Conservation (phyloP, 306 rosid species). For the Castanospermum australe region DNA sequence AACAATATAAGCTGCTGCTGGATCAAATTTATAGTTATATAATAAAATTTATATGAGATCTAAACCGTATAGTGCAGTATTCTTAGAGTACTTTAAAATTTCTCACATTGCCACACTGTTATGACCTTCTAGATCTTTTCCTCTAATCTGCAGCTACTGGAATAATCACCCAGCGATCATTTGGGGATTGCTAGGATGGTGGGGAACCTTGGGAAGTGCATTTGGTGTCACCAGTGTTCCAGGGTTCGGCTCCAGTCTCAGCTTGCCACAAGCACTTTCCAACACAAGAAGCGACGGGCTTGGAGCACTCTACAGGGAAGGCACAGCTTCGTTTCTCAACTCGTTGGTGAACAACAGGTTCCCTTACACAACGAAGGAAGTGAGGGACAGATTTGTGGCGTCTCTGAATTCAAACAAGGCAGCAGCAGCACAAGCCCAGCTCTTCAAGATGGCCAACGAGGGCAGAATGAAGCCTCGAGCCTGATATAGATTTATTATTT, state of each 20-base stretch:
- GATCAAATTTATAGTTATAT: no score
- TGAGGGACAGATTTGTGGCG: constrained; percentile 57
- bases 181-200: constrained; percentile 90
- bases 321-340: constrained; percentile 81
- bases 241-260: constrained; percentile 54
- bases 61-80: no score
- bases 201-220: constrained; percentile 79
- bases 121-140: neutral
- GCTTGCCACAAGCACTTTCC: constrained; percentile 75
- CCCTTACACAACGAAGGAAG: constrained; percentile 74
- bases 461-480: constrained; percentile 57
- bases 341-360: constrained; percentile 73
- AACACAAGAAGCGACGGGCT: constrained; percentile 80
- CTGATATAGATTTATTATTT: constrained; percentile 30
- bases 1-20: no score
- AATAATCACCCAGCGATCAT: constrained; percentile 72
- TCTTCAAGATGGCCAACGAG: constrained; percentile 89
- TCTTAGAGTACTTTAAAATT: no score
- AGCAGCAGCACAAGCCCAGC: constrained; percentile 64
- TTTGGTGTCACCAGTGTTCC: constrained; percentile 63
- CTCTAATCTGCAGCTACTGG: constrained; percentile 69
- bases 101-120: neutral
- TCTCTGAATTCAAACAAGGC: constrained; percentile 72
- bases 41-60: no score
- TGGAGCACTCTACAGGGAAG: constrained; percentile 78